Base-by-base conservation (phyloP, 1,284 basidiomycete genomes). In the Mrakiaceae sp. region DNA sequence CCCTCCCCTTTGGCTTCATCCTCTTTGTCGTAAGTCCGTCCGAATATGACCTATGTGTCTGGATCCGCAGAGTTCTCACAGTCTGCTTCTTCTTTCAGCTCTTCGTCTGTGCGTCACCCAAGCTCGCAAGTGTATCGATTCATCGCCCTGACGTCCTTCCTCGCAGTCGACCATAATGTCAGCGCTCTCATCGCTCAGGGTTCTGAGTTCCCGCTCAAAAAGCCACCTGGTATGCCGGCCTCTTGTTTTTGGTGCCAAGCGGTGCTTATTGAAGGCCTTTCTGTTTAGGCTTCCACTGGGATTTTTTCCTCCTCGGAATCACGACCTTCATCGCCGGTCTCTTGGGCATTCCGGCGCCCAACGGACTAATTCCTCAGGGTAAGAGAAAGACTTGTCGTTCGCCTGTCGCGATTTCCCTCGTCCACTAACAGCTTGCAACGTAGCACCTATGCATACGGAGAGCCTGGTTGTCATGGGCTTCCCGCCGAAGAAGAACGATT, bases 141-240 rank as follows among this genome's bases (percentile, higher is more conserved):
- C 27, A 27, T 27, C 27, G 27, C 40, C 3, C 58, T 49, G 46
- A 56, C 39, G 3, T 42, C 16, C 8, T 43, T 16, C 42, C 10
- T 66, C 47, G 60, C 60, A 2, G 63, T 66, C 48, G 65, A 78
- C 70, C 90, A 92, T 72, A 90, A 91, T 69, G 89, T 92, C 59
- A 89, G 87, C 88, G 90, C 86, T 7, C 78, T 98, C 51, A 97
- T 97, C 79, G 92, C 94, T 0, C 94, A 98, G 77, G 87, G 90
- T 1, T 85, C 90, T 2, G 85, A 88, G 67, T 97, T 92, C 72
- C 93, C 94, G 0, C 80, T 98, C 4, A 82, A 84, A 42, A 94
- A 95, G 71, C 93, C 94, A 1, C 87, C 93, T 0, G 94, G 90
- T 27, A 27, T 27, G 27, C 27, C 27, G 27, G 27, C 27, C 27